A percentile compares a stretch with the other conserved stretches of the same genome.
phyloP scores from a whole-genome alignment of 208 protist species.

The Crithidia thermophila region DNA sequence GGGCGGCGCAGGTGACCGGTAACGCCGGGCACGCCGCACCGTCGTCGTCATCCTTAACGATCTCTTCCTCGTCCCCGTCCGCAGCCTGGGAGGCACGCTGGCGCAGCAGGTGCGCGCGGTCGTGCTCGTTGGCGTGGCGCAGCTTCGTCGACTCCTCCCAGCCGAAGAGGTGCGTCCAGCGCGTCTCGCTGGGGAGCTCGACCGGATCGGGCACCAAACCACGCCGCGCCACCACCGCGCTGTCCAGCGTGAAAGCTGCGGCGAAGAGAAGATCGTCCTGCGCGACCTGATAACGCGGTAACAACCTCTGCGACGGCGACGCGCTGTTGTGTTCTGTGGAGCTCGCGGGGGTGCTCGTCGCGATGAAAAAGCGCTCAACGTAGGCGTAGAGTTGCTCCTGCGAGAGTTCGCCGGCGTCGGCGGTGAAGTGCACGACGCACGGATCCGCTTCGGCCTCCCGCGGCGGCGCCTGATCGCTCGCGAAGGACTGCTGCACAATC shows the following conservation, averaged over 20 bases:
- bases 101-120: constrained; percentile 36
- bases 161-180: constrained; percentile 62
- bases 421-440: constrained; percentile 76
- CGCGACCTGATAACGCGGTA: constrained; percentile 20
- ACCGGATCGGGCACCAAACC: constrained; percentile 15
- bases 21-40: background rate
- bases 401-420: constrained; percentile 39
- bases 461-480: constrained; percentile 52
- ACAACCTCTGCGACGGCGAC: background rate
- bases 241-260: constrained; percentile 54
- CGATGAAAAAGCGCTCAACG: constrained; percentile 37
- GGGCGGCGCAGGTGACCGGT: constrained; percentile 1
- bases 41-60: background rate
- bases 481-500: constrained; percentile 59
- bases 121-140: constrained; percentile 38
- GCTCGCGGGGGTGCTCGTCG: background rate
- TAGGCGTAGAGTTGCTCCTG: constrained; percentile 45
- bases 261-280: constrained; percentile 45
- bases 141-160: constrained; percentile 57
- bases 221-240: constrained; percentile 15
- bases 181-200: constrained; percentile 61
- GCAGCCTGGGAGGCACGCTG: background rate
- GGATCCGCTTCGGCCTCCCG: constrained; percentile 16
- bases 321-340: background rate
- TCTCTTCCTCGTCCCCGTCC: background rate